These are phyloP conservation scores for Hortiboletus rubellus DNA, from an alignment of 1,284 basidiomycete species.

Conservation along the genomic window DNA sequence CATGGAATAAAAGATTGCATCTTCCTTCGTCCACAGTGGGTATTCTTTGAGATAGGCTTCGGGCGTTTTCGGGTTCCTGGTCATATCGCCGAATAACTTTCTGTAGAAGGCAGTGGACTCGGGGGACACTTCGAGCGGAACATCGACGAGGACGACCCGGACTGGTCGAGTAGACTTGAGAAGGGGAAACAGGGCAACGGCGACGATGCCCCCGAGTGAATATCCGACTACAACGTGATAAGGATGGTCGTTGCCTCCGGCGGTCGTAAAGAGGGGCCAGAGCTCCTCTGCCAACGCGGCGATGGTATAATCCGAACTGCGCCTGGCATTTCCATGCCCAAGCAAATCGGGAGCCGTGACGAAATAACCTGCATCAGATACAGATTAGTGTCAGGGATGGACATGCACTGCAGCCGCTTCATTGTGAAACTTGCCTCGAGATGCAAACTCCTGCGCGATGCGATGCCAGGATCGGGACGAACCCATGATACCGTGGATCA, in stretches of 20 bases:
- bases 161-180: slow-evolving; percentile 7
- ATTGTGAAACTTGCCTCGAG: slow-evolving; percentile 7
- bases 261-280: slow-evolving; percentile 1
- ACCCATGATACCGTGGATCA: slow-evolving; percentile 17
- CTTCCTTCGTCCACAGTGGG: slow-evolving; percentile 5
- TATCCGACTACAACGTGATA: slow-evolving; percentile 20
- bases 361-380: slow-evolving; percentile 12
- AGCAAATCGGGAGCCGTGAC: slow-evolving; percentile 25
- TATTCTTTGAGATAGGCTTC: neutral
- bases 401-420: neutral
- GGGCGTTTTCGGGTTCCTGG: neutral
- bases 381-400: neutral
- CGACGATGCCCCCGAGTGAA: slow-evolving; percentile 22
- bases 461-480: slow-evolving; percentile 9
- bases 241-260: neutral
- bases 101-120: neutral
- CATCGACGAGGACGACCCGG: slow-evolving; percentile 17
- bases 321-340: slow-evolving; percentile 21
- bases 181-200: slow-evolving; percentile 1
- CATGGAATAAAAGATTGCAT: neutral
- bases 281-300: slow-evolving; percentile 15
- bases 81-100: neutral
- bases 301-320: slow-evolving; percentile 16
- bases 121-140: slow-evolving; percentile 9
- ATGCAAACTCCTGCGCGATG: slow-evolving; percentile 13